Conservation (phyloP, 805 yeast genomes). For the Jamesozyma lodderae region DNA sequence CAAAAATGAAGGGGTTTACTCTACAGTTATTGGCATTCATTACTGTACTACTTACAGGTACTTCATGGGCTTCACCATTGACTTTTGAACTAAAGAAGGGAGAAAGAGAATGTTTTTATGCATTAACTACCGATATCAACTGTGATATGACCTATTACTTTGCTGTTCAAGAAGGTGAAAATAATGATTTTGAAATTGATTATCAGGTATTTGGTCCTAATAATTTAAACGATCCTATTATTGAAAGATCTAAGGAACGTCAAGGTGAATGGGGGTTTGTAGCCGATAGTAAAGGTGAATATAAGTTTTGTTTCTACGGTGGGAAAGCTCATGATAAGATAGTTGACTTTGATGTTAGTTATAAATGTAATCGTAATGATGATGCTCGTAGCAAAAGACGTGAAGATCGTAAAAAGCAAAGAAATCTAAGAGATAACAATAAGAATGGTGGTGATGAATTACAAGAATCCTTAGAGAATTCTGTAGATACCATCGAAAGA, state of each 20-base stretch:
- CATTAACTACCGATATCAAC: conserved; percentile 48
- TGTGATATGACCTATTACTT: conserved; percentile 38
- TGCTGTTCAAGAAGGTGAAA: conserved; percentile 24
- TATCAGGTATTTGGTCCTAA: conserved; percentile 27
- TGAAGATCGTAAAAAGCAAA: conserved; percentile 28
- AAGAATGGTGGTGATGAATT: conserved; percentile 12
- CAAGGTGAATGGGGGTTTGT: conserved; percentile 73
- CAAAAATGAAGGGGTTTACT: no score
- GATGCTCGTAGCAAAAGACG: conserved; percentile 54
- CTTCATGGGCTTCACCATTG: conserved; percentile 17
- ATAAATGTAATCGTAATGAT: conserved; percentile 27
- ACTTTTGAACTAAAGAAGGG: conserved; percentile 22
- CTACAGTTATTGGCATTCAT: no score
- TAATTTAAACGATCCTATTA: conserved; percentile 30
- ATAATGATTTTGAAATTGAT: conserved; percentile 15
- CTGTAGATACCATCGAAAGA: conserved; percentile 49
- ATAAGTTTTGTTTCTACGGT: conserved; percentile 78
- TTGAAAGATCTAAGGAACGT: conserved; percentile 49
- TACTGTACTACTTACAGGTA: no score
- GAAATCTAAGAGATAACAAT: conserved; percentile 10
- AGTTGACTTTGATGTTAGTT: conserved; percentile 68
- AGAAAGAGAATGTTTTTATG: conserved; percentile 22
- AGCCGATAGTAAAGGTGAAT: conserved; percentile 65
- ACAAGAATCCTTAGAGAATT: conserved; percentile 24
- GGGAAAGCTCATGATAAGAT: conserved; percentile 75